Conservation (phyloP, 2,329 filamentous ascomycete genomes). For the Penicillium sp. region DNA sequence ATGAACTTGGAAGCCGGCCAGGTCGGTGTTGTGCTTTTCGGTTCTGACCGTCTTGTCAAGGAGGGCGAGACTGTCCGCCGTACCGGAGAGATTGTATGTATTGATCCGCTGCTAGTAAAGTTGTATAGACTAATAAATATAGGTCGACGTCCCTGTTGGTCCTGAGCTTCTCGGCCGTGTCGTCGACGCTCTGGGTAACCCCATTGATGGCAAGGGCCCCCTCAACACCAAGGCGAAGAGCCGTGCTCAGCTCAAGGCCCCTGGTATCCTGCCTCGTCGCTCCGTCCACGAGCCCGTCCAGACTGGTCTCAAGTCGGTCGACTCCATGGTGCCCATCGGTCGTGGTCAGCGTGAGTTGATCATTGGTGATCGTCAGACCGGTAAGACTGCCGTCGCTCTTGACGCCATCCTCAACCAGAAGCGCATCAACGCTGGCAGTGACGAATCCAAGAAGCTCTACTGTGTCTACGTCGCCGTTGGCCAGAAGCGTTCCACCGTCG, state of each 20-base stretch:
- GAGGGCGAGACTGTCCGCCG: constrained; percentile 99
- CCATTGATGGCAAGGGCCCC: constrained; percentile 98
- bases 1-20: constrained; percentile 99
- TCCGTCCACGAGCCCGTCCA: constrained; percentile 99
- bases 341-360: constrained; percentile 99
- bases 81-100: constrained; percentile 95
- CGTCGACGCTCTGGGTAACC: constrained; percentile 96
- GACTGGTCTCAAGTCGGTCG: constrained; percentile 98
- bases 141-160: constrained; percentile 97
- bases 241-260: constrained; percentile 98
- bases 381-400: constrained; percentile 97
- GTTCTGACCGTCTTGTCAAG: constrained; percentile 99
- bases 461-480: constrained; percentile 98
- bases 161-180: constrained; percentile 93
- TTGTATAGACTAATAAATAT: constrained; percentile 9
- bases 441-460: constrained; percentile 99
- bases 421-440: constrained; percentile 83
- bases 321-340: constrained; percentile 99
- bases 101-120: constrained; percentile 15
- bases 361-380: constrained; percentile 99
- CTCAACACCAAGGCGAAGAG: constrained; percentile 86
- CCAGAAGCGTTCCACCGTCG: constrained; percentile 99
- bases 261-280: constrained; percentile 92
- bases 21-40: constrained; percentile 99
- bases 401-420: constrained; percentile 99